Conservation (phyloP, 2,329 filamentous ascomycete genomes). For the Geosmithia morbida region DNA sequence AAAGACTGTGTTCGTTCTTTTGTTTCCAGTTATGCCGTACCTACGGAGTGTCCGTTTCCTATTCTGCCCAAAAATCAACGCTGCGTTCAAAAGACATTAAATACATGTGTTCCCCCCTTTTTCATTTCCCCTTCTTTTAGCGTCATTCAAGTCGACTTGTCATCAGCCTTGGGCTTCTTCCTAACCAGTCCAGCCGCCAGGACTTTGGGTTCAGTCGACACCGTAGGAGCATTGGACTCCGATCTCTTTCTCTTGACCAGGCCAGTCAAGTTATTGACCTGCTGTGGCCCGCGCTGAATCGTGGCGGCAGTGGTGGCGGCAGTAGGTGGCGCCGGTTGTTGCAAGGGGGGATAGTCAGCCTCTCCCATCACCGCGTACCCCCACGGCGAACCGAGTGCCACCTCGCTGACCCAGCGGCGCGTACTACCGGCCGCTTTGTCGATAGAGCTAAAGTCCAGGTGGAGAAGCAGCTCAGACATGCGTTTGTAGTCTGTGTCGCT, state of each 20-base stretch:
- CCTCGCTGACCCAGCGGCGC: constrained; percentile 54
- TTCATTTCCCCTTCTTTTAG: neutral
- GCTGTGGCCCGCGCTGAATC: neutral
- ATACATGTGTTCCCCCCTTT: neutral
- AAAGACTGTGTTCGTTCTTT: neutral
- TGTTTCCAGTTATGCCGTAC: neutral
- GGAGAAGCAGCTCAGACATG: constrained; percentile 53
- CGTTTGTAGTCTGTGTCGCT: constrained; percentile 51
- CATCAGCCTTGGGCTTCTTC: constrained; percentile 37
- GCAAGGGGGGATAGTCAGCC: constrained; percentile 9
- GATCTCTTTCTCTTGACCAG: constrained; percentile 32
- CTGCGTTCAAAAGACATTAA: neutral
- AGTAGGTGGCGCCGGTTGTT: neutral
- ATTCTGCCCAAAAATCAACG: neutral
- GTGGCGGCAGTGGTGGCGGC: neutral
- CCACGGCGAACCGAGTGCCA: constrained; percentile 37
- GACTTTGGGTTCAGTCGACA: constrained; percentile 24
- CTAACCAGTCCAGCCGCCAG: constrained; percentile 33
- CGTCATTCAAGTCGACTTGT: neutral
- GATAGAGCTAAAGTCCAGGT: constrained; percentile 57
- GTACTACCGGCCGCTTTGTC: constrained; percentile 51
- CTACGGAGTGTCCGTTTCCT: neutral
- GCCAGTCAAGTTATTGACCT: constrained; percentile 31
- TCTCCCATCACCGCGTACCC: constrained; percentile 33
- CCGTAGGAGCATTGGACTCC: constrained; percentile 5